Evolutionary conservation across 1,139 yeast genomes (phyloP).

Genomic region (Sugiyamaella pinicola): DNA sequence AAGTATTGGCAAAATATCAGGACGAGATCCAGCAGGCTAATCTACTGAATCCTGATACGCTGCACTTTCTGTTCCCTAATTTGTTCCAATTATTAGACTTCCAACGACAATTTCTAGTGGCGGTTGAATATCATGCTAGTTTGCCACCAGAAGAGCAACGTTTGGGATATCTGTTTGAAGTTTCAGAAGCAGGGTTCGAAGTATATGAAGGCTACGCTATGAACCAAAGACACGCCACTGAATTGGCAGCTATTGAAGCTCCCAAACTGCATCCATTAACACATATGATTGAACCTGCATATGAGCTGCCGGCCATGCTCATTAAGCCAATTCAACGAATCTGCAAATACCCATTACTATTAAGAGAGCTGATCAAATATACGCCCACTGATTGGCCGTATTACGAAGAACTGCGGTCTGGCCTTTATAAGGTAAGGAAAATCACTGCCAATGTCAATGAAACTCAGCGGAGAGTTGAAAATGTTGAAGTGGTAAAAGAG

Average conservation of each 20-base stretch:
- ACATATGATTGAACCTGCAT: conserved; percentile 74
- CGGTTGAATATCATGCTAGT: conserved; percentile 82
- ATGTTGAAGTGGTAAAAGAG: conserved; percentile 68
- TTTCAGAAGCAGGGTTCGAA: conserved; percentile 78
- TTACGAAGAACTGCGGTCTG: conserved; percentile 68
- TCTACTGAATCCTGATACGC: conserved; percentile 73
- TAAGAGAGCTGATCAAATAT: conserved; percentile 71
- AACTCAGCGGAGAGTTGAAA: conserved; percentile 91
- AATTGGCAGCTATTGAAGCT: conserved; percentile 69
- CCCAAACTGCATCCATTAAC: conserved; percentile 58
- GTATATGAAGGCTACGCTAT: conserved; percentile 87
- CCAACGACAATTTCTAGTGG: conserved; percentile 85
- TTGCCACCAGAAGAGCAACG: conserved; percentile 78
- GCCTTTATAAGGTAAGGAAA: conserved; percentile 65
- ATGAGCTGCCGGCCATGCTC: conserved; percentile 85
- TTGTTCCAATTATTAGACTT: conserved; percentile 82
- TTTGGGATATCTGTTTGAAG: conserved; percentile 80
- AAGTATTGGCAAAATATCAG: conserved; percentile 67
- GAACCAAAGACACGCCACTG: conserved; percentile 84
- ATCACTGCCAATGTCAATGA: conserved; percentile 91
- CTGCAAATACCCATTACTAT: conserved; percentile 85
- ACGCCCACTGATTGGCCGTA: conserved; percentile 58
- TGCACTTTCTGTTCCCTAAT: conserved; percentile 86
- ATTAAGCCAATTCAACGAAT: conserved; percentile 94
- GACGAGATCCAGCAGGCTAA: conserved; percentile 67